phyloP scores from a whole-genome alignment of 2,329 filamentous ascomycete genomes.

The Tolypocladium inflatum region DNA sequence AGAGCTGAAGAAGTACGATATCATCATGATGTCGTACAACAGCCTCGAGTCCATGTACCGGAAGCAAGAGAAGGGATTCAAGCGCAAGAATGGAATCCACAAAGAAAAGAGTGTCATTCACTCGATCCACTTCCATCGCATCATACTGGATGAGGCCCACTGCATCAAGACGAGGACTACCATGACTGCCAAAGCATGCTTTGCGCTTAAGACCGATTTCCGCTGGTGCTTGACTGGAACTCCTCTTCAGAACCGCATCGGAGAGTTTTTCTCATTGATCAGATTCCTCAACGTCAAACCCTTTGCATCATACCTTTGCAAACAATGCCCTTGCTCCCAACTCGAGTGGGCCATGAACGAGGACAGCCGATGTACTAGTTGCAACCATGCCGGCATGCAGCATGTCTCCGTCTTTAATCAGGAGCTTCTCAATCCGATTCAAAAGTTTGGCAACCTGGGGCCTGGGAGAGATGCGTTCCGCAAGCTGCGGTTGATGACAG shows the following conservation, averaged over 20 bases:
- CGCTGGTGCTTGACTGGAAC: conserved; percentile 96
- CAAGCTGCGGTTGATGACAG: conserved; percentile 81
- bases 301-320: conserved; percentile 92
- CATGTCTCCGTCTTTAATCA: conserved; percentile 71
- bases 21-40: conserved; percentile 97
- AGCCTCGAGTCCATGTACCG: conserved; percentile 84
- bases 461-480: conserved; percentile 61
- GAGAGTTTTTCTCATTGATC: conserved; percentile 90
- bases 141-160: conserved; percentile 92
- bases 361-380: conserved; percentile 60
- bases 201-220: conserved; percentile 76
- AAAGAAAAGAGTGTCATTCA: conserved; percentile 79
- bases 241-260: conserved; percentile 92
- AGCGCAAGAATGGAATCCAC: conserved; percentile 66
- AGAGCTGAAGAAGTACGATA: conserved; percentile 74
- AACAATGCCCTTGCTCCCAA: conserved; percentile 68
- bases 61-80: conserved; percentile 87
- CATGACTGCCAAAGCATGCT: conserved; percentile 90
- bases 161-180: conserved; percentile 88
- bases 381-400: conserved; percentile 35
- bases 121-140: conserved; percentile 74
- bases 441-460: conserved; percentile 49
- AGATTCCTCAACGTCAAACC: conserved; percentile 83
- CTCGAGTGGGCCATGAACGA: conserved; percentile 77
- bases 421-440: conserved; percentile 80